Evolutionary conservation across 2,329 filamentous ascomycete species (phyloP).

Genomic region (Atkinsonella hypoxylon): DNA sequence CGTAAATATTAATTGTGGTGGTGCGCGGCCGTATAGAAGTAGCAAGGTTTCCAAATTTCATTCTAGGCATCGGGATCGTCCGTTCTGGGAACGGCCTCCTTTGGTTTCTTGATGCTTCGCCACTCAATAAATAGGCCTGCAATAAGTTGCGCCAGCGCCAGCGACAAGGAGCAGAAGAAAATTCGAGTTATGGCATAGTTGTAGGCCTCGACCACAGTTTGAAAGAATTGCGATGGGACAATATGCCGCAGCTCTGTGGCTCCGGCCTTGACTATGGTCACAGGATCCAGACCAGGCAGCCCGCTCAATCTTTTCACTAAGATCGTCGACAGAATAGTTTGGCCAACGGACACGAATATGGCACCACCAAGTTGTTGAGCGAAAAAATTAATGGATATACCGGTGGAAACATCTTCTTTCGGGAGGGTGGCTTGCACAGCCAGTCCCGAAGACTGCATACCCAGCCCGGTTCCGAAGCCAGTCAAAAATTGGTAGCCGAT

Average conservation of each 20-base stretch:
- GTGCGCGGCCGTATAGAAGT: too few species aligned
- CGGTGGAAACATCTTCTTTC: conserved; percentile 39
- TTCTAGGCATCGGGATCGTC: neutral
- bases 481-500: conserved; percentile 47
- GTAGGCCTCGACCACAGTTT: conserved; percentile 48
- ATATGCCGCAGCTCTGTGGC: conserved; percentile 47
- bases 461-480: conserved; percentile 46
- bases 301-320: conserved; percentile 26
- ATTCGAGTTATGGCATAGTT: conserved; percentile 50
- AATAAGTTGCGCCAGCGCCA: conserved; percentile 42
- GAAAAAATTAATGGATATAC: conserved; percentile 41
- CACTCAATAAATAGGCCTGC: conserved; percentile 51
- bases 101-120: conserved; percentile 50
- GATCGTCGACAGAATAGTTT: conserved; percentile 38
- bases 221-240: conserved; percentile 37
- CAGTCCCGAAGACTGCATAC: conserved; percentile 45
- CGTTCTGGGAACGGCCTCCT: conserved; percentile 2
- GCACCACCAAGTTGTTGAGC: conserved; percentile 47
- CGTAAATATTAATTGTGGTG: too few species aligned
- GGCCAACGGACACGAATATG: conserved; percentile 44
- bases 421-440: conserved; percentile 43
- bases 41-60: neutral
- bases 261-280: conserved; percentile 32
- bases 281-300: conserved; percentile 31
- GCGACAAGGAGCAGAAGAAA: conserved; percentile 49